These are phyloP conservation scores for Sphagnum contortum DNA, from an alignment of 225 moss, liverwort and hornwort species.

Conservation along the genomic window DNA sequence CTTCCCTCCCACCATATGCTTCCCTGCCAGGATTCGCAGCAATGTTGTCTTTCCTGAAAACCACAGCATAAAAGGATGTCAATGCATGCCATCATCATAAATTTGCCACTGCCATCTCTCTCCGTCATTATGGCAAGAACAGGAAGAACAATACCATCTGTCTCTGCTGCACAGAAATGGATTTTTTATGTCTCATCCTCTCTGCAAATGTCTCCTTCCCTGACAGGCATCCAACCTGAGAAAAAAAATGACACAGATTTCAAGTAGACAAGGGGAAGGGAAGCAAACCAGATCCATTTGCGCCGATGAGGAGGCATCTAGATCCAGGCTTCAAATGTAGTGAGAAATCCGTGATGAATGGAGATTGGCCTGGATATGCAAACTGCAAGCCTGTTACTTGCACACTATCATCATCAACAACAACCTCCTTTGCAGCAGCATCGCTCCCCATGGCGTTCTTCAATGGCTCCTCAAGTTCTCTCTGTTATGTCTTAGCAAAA, in stretches of 20 bases:
- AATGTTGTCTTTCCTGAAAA: constrained; percentile 80
- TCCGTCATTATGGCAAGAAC: neutral
- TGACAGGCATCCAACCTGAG: neutral
- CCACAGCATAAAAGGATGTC: neutral
- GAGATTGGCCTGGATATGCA: constrained; percentile 61
- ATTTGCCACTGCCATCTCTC: neutral
- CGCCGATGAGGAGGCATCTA: constrained; percentile 89
- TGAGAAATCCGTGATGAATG: constrained; percentile 81
- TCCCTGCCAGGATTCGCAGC: constrained; percentile 86
- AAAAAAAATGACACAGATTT: neutral
- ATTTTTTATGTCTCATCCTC: neutral
- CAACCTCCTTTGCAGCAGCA: constrained; percentile 23
- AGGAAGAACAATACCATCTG: neutral
- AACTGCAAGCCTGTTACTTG: constrained; percentile 85
- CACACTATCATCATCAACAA: constrained; percentile 15
- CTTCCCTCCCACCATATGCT: constrained; percentile 94
- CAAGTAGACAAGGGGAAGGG: neutral
- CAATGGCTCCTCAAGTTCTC: no score
- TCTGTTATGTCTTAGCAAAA: no score
- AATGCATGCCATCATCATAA: neutral
- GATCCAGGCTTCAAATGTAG: constrained; percentile 66
- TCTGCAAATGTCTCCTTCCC: neutral
- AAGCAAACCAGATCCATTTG: constrained; percentile 79
- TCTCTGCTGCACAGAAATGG: neutral
- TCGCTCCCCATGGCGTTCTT: constrained; percentile 25